Conservation (phyloP, 140 eudicot genomes). For the Cichorium intybus region DNA sequence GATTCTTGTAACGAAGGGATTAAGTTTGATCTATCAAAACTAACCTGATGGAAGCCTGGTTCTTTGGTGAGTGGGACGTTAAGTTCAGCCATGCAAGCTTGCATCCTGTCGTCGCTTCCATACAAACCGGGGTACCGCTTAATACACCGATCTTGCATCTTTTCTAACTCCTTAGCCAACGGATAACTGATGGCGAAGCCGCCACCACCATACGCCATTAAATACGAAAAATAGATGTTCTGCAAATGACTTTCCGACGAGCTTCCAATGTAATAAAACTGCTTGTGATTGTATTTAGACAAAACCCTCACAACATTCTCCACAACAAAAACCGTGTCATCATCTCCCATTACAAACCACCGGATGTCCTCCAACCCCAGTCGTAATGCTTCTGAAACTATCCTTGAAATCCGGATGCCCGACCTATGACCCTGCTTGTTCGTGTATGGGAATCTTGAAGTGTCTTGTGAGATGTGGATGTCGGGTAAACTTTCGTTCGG, state of each 20-base stretch:
- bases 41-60: slow-evolving; percentile 87
- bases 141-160: slow-evolving; percentile 78
- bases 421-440: slow-evolving; percentile 60
- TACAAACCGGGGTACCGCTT: slow-evolving; percentile 75
- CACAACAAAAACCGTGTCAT: slow-evolving; percentile 72
- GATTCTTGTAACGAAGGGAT: background rate
- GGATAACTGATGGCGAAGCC: slow-evolving; percentile 93
- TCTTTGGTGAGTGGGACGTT: slow-evolving; percentile 80
- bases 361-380: slow-evolving; percentile 61
- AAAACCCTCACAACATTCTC: slow-evolving; percentile 71
- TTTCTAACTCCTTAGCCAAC: slow-evolving; percentile 58
- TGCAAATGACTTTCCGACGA: slow-evolving; percentile 86
- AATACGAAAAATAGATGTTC: slow-evolving; percentile 71
- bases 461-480: slow-evolving; percentile 54
- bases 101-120: slow-evolving; percentile 92
- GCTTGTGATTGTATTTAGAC: slow-evolving; percentile 59
- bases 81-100: slow-evolving; percentile 94
- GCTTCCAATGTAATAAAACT: slow-evolving; percentile 71
- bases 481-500: slow-evolving; percentile 51
- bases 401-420: slow-evolving; percentile 68
- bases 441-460: slow-evolving; percentile 48
- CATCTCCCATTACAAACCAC: slow-evolving; percentile 97
- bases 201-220: slow-evolving; percentile 92
- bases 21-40: background rate
- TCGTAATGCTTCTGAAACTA: slow-evolving; percentile 69